Base-by-base conservation (phyloP, 202 grass and related monocot species). In the Zoysia matrella region DNA sequence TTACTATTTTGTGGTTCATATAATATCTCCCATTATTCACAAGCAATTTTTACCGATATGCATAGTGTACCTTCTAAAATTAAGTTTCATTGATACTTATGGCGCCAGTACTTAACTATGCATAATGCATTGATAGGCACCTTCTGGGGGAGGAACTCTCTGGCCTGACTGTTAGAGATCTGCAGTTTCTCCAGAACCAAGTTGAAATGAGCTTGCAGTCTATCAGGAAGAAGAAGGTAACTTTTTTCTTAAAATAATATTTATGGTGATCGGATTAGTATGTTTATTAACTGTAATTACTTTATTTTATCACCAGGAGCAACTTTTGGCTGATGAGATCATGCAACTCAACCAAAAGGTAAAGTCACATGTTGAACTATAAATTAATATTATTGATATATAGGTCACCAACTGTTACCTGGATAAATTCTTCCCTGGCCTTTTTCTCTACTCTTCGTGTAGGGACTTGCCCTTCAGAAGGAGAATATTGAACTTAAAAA, bases 221-320 rank as follows among this genome's bases (percentile, higher is more conserved):
- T 2, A 9, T 91, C 68, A 91, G 82, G 78, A 86, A 86, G 55
- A 89, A 45, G 49, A 91, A 91, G 89, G 89, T 91, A 86, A 8
- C 3, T 18, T 4, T 44, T n/a, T 14, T 7, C 22, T 61, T 16
- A 6, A 60, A 6, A 13, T 11, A 43, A 9, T 39, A 54, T 1
- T 16, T 9, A 10, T 61, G 55, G n/a, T 36, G 36, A n/a, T 3
- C 4, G 22, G 13, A 75, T 47, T 45, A 42, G 60, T 4, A 43
- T 49, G 4, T 58, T 22, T 47, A 69, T 48, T 47, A 47, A 83
- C 4, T 8, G 14, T 7, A 78, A 57, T 7, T 40, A 50, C 41
- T 57, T 65, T 56, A 8, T 66, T 80, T 78, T 61, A 65, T 22
- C 22, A 22, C 42, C 50, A 88, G 86, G 82, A 88, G 6, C 67